Percentiles rank a stretch among this genome's conserved stretches.
These are phyloP conservation scores for Phytopythium chamaehyphon DNA, from an alignment of 352 stramenopile genomes.

Conservation along the genomic window DNA sequence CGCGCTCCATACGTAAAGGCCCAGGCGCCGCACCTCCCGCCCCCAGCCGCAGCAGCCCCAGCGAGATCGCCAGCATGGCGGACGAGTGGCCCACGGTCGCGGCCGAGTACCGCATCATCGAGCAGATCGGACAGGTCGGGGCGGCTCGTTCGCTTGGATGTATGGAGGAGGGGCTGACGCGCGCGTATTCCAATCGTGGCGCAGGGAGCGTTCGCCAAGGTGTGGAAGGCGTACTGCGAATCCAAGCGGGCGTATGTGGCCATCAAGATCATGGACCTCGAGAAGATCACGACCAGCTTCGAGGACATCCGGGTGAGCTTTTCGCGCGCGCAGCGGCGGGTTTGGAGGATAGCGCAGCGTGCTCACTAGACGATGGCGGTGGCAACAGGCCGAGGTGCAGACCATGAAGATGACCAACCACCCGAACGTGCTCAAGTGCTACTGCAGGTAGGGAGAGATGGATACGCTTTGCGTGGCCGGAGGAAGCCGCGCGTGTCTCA, in stretches of 20 bases:
- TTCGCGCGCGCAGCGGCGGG: not conserved
- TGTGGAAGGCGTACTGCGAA: slow-evolving; percentile 94
- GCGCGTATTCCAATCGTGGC: slow-evolving; percentile 1
- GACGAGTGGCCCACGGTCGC: slow-evolving; percentile 85
- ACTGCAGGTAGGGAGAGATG: slow-evolving; percentile 66
- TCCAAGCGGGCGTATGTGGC: slow-evolving; percentile 89
- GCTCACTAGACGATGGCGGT: no score
- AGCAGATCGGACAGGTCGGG: slow-evolving; percentile 83
- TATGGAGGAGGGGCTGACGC: not conserved
- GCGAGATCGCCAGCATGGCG: slow-evolving; percentile 34
- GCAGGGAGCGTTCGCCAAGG: slow-evolving; percentile 96
- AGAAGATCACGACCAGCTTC: slow-evolving; percentile 97
- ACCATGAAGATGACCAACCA: slow-evolving; percentile 99
- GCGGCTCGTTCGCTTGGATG: not conserved
- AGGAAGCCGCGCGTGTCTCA: not conserved
- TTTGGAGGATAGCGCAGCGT: not conserved
- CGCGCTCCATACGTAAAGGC: no score
- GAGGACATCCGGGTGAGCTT: slow-evolving; percentile 80
- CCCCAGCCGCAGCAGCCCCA: no score
- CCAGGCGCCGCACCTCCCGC: no score
- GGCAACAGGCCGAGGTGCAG: slow-evolving; percentile 89
- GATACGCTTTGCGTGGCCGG: not conserved
- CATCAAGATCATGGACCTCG: slow-evolving; percentile 99
- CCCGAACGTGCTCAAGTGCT: slow-evolving; percentile 97
- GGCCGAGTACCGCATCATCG: slow-evolving; percentile 86